A percentile compares a stretch with the other conserved stretches of the same genome.
Conservation (phyloP, 768 basidiomycete species). For the Termitomyces sp. region DNA sequence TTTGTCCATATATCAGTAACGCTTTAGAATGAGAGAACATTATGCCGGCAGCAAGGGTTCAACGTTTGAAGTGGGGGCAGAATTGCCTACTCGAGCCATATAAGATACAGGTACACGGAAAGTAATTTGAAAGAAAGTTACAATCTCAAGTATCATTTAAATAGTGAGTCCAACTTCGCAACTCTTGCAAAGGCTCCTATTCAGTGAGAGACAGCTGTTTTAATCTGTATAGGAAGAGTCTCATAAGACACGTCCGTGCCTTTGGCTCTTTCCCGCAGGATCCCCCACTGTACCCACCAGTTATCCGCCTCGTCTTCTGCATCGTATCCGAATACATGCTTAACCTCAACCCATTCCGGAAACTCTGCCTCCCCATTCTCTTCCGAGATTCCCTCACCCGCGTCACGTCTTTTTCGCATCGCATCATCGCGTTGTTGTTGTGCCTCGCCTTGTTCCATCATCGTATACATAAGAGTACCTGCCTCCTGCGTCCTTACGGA, state of each 20-base stretch:
- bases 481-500: slow-evolving; percentile 36
- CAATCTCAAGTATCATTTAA: no score
- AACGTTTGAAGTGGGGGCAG: no score
- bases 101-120: no score
- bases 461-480: slow-evolving; percentile 37
- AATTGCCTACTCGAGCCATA: no score
- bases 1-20: no score
- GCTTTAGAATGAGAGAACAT: no score
- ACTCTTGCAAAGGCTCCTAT: neutral
- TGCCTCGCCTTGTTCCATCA: slow-evolving; percentile 36
- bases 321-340: slow-evolving; percentile 46
- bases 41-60: no score
- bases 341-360: slow-evolving; percentile 41
- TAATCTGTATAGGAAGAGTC: neutral
- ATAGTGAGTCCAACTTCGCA: neutral
- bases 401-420: slow-evolving; percentile 27
- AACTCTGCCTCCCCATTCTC: slow-evolving; percentile 6
- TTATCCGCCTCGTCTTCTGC: slow-evolving; percentile 56
- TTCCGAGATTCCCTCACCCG: slow-evolving; percentile 16
- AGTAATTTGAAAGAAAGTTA: no score
- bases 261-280: slow-evolving; percentile 33
- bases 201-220: slow-evolving; percentile 1
- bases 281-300: slow-evolving; percentile 55
- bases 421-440: slow-evolving; percentile 37
- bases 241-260: slow-evolving; percentile 9